phyloP scores from a whole-genome alignment of 257 asterid species.

The Solanum lycopersicoides region DNA sequence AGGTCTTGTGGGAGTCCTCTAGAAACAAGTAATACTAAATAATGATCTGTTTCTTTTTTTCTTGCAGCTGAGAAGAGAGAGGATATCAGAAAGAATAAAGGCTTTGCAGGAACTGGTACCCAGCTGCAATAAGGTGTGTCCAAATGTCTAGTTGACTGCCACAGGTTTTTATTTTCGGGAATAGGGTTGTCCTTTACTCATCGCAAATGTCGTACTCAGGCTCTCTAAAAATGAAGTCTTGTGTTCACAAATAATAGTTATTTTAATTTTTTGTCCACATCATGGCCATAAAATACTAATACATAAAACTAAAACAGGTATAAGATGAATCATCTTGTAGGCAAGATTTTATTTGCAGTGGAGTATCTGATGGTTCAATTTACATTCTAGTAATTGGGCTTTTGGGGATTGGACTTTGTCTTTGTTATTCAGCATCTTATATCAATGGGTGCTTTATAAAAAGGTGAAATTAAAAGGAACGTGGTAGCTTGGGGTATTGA shows the following conservation, averaged over 20 bases:
- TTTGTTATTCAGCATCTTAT: neutral
- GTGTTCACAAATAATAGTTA: neutral
- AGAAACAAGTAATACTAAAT: neutral
- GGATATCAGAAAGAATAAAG: slow-evolving; percentile 83
- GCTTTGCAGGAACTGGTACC: slow-evolving; percentile 94
- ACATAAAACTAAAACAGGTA: neutral
- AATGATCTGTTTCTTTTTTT: slow-evolving; percentile 3
- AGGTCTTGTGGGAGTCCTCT: neutral
- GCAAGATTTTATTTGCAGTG: neutral
- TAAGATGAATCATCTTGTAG: neutral
- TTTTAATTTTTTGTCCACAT: neutral
- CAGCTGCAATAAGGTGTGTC: slow-evolving; percentile 77
- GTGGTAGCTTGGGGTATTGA: neutral
- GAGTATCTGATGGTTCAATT: neutral
- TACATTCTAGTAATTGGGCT: neutral
- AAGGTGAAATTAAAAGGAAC: neutral
- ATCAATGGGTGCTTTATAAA: neutral
- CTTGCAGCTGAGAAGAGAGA: slow-evolving; percentile 68
- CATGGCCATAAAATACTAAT: neutral
- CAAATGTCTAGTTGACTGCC: neutral
- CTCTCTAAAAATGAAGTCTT: neutral
- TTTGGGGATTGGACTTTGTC: neutral
- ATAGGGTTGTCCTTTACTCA: neutral
- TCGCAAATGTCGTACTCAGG: neutral
- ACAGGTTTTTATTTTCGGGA: neutral